phyloP scores from a whole-genome alignment of 352 stramenopile genomes.

The Pythium scleroteichum region DNA sequence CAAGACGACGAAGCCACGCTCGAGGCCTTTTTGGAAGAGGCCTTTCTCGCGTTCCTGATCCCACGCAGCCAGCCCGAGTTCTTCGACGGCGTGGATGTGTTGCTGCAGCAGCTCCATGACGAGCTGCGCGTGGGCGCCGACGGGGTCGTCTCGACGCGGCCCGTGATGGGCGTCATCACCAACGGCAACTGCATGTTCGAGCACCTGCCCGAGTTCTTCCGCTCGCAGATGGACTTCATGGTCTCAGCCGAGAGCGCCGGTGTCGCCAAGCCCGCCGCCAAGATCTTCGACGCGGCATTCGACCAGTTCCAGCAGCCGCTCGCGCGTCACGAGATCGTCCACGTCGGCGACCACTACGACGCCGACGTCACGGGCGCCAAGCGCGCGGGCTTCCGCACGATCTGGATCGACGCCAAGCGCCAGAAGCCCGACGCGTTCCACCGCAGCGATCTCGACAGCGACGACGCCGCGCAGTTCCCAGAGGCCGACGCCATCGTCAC shows the following conservation, averaged over 20 bases:
- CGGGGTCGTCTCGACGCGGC: background rate
- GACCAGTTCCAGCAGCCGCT: constrained; percentile 34
- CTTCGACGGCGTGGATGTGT: constrained; percentile 53
- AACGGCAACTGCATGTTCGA: constrained; percentile 69
- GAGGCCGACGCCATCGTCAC: constrained; percentile 65
- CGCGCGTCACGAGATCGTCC: constrained; percentile 47
- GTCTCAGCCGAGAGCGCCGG: constrained; percentile 57
- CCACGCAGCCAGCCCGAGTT: constrained; percentile 60
- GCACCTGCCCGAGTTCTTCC: constrained; percentile 46
- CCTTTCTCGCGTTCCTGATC: constrained; percentile 59
- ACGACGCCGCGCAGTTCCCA: constrained; percentile 35
- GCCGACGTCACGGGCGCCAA: constrained; percentile 73
- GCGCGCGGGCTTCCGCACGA: constrained; percentile 52
- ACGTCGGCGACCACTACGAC: constrained; percentile 77
- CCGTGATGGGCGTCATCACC: constrained; percentile 61
- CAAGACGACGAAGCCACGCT: constrained; percentile 20
- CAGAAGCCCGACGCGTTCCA: constrained; percentile 38
- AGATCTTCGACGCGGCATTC: constrained; percentile 63
- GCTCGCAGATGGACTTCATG: constrained; percentile 44
- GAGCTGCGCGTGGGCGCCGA: constrained; percentile 24
- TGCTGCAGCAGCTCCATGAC: constrained; percentile 41
- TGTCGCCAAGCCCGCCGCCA: constrained; percentile 41
- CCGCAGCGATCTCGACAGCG: constrained; percentile 28
- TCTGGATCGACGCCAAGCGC: constrained; percentile 65
- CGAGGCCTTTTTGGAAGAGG: constrained; percentile 46